Evolutionary conservation across 2,329 filamentous ascomycete genomes (phyloP).

Genomic region (Penicillium sp.): DNA sequence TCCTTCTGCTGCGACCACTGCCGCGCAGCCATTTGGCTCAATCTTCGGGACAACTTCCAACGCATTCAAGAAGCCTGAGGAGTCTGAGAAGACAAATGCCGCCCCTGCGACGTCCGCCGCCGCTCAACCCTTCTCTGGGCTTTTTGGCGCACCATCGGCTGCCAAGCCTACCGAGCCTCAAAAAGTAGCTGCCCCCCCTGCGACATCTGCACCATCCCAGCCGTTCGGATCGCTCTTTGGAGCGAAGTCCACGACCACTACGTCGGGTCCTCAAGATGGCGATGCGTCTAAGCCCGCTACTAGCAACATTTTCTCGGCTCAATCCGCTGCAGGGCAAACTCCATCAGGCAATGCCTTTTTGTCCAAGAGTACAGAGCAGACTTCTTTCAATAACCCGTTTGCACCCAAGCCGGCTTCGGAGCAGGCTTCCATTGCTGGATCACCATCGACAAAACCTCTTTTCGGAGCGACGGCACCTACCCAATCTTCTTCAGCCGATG

Average conservation of each 20-base stretch:
- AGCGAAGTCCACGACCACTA: too few relatives aligned
- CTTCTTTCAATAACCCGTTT: slow-evolving; percentile 19
- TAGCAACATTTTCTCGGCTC: neutral
- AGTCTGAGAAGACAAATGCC: neutral
- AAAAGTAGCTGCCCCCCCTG: neutral
- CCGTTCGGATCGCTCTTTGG: too few relatives aligned
- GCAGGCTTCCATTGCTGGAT: neutral
- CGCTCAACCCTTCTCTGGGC: too few relatives aligned
- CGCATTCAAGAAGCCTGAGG: slow-evolving; percentile 13
- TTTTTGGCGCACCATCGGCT: neutral
- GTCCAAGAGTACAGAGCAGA: slow-evolving; percentile 6
- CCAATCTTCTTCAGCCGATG: neutral
- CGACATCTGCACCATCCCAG: too few relatives aligned
- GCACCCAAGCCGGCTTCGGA: slow-evolving; percentile 2
- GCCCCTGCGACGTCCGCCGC: neutral
- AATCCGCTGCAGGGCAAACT: slow-evolving; percentile 3
- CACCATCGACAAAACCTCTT: neutral
- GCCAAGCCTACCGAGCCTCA: neutral
- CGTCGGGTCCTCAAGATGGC: too few relatives aligned
- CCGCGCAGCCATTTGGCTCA: slow-evolving; percentile 13
- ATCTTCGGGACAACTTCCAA: slow-evolving; percentile 22
- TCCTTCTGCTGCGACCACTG: neutral
- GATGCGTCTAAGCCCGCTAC: neutral
- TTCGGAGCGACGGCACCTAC: neutral
- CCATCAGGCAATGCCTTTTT: slow-evolving; percentile 4